Conservation (phyloP, 495 filamentous ascomycete genomes). For the Monascus purpureus region DNA sequence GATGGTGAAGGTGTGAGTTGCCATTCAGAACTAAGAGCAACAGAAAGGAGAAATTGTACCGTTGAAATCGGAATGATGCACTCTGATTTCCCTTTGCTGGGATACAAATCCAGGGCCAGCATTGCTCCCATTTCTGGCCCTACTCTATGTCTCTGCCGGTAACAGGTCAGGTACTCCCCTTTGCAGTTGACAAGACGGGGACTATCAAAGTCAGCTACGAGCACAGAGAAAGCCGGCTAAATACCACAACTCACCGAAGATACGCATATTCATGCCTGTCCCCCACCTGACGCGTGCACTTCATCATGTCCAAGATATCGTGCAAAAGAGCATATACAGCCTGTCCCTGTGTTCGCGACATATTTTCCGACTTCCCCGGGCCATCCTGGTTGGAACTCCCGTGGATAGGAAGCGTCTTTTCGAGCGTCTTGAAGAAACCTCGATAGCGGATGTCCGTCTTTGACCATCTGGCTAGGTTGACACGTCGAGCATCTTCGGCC, state of each 20-base stretch:
- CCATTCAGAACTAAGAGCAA: neutral
- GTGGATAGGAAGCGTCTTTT: constrained; percentile 11
- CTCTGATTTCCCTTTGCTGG: neutral
- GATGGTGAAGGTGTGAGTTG: neutral
- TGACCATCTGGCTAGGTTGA: constrained; percentile 13
- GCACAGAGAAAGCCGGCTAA: neutral
- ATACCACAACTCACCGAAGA: constrained; percentile 8
- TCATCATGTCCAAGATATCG: constrained; percentile 11
- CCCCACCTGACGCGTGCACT: constrained; percentile 6
- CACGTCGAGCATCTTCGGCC: constrained; percentile 7
- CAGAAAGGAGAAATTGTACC: neutral
- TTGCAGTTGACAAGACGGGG: neutral
- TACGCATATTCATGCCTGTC: constrained; percentile 5
- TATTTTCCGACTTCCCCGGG: too few species aligned
- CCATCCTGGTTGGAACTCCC: constrained; percentile 11
- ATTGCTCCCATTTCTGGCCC: neutral
- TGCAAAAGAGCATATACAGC: constrained; percentile 17
- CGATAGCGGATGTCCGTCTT: constrained; percentile 16
- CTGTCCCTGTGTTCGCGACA: constrained; percentile 14
- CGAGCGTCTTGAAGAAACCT: constrained; percentile 15
- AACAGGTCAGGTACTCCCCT: neutral
- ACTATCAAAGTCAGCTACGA: neutral
- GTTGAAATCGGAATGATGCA: neutral
- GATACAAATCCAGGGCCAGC: neutral
- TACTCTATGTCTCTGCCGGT: neutral